Evolutionary conservation across 257 asterid species (phyloP).

Genomic region (Solanum verrucosum): DNA sequence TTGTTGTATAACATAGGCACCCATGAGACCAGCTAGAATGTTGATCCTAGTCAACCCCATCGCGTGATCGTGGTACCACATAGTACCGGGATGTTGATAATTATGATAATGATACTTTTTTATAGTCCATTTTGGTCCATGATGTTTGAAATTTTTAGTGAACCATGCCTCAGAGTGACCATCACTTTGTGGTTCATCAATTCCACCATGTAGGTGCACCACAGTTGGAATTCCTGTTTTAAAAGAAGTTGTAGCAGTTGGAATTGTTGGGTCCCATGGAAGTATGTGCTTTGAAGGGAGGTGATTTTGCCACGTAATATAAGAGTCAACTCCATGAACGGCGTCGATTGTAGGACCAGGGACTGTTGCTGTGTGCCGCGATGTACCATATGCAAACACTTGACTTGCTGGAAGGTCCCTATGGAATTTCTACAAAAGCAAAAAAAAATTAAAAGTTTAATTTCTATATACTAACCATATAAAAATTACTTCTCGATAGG

Average conservation of each 20-base stretch:
- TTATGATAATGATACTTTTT: slow-evolving; percentile 53
- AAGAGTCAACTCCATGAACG: slow-evolving; percentile 43
- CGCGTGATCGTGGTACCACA: slow-evolving; percentile 93
- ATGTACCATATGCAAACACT: slow-evolving; percentile 67
- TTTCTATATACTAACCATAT: neutral
- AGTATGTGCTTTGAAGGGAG: slow-evolving; percentile 78
- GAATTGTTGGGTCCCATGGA: slow-evolving; percentile 84
- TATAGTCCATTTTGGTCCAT: slow-evolving; percentile 55
- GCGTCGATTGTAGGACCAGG: slow-evolving; percentile 96
- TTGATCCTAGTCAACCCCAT: slow-evolving; percentile 90
- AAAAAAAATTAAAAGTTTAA: neutral
- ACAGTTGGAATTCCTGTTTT: slow-evolving; percentile 65
- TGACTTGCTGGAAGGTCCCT: slow-evolving; percentile 58
- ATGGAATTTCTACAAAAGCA: slow-evolving; percentile 61
- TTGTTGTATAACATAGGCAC: slow-evolving; percentile 58
- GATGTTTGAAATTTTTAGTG: slow-evolving; percentile 37
- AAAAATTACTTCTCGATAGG: too few species aligned
- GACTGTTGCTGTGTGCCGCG: slow-evolving; percentile 41
- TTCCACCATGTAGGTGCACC: slow-evolving; percentile 84
- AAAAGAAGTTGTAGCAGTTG: slow-evolving; percentile 45
- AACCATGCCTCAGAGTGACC: slow-evolving; percentile 68
- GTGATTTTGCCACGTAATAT: slow-evolving; percentile 47
- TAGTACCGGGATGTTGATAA: slow-evolving; percentile 71
- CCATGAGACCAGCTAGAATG: slow-evolving; percentile 70
- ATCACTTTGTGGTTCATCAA: slow-evolving; percentile 62